Evolutionary conservation across 163 green algal genomes (phyloP), one percentile per base, ranked within the genome.

Genomic region (Botryococcus braunii): DNA sequence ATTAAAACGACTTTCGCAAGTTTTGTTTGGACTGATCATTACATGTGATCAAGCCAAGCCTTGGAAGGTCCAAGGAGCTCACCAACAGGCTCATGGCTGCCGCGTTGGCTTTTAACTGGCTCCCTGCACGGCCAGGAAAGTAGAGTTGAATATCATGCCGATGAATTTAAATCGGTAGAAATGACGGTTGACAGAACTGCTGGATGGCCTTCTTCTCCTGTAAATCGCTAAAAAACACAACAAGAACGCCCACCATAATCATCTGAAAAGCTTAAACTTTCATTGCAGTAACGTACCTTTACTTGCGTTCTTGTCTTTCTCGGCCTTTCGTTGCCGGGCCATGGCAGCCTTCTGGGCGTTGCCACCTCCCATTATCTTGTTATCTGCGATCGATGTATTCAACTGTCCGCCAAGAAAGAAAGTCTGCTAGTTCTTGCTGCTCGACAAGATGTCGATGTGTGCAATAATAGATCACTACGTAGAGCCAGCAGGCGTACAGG

Each of bases 341-440:
- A 66, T 78, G 9, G 75, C 75, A 25, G 78, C 48, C 43, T 83
- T 83, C 39, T 80, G 71, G 27, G 68, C 74, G 43, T 83, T 80
- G n/a, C 77, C 73, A 27, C 72, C 76, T 29, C 65, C 71, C 49
- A 66, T 69, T 27, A 27, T 66, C 32, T 35, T n/a, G n/a, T n/a
- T n/a, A n/a, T n/a, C n/a, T n/a, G n/a, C n/a, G n/a, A n/a, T n/a
- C n/a, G n/a, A n/a, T n/a, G n/a, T n/a, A n/a, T n/a, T n/a, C n/a
- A n/a, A n/a, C n/a, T n/a, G n/a, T n/a, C n/a, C n/a, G n/a, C n/a
- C n/a, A n/a, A n/a, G n/a, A n/a, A n/a, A n/a, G n/a, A n/a, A n/a
- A n/a, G n/a, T n/a, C n/a, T n/a, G n/a, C n/a, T n/a, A n/a, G n/a
- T n/a, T n/a, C n/a, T n/a, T n/a, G n/a, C n/a, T n/a, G n/a, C n/a